These are phyloP conservation scores for Xylaria flabelliformis DNA, from an alignment of 495 filamentous ascomycete species.

Conservation along the genomic window DNA sequence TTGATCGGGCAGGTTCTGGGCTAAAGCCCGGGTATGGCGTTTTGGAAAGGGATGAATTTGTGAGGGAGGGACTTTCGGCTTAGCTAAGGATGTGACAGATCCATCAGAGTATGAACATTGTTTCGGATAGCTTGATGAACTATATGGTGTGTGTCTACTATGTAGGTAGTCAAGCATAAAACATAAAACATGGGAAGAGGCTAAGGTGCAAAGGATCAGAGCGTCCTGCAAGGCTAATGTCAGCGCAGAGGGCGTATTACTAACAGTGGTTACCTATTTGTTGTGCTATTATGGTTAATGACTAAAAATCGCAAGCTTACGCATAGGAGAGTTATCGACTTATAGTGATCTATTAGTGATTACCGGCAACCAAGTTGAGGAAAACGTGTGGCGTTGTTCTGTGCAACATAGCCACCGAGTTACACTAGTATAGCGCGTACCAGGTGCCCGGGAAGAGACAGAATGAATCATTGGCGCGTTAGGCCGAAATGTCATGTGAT, in stretches of 20 bases:
- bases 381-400: slow-evolving; percentile 6
- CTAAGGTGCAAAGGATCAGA: slow-evolving; percentile 19
- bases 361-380: background rate
- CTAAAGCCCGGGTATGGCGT: background rate
- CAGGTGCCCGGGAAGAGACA: slow-evolving; percentile 9
- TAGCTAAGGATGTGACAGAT: slow-evolving; percentile 11
- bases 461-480: slow-evolving; percentile 6
- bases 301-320: background rate
- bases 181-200: slow-evolving; percentile 18
- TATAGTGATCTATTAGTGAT: background rate
- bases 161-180: background rate
- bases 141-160: background rate
- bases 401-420: slow-evolving; percentile 20
- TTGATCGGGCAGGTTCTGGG: slow-evolving; percentile 5
- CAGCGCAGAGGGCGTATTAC: background rate
- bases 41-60: slow-evolving; percentile 6
- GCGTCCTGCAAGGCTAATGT: slow-evolving; percentile 25
- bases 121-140: background rate
- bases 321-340: background rate
- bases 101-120: background rate
- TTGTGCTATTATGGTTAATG: background rate
- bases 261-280: background rate
- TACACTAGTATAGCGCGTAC: slow-evolving; percentile 4
- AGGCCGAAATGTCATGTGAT: background rate
- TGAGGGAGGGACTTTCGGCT: slow-evolving; percentile 9